Base-by-base conservation (phyloP, 805 yeast species). In the Pichia gijzeniarum region DNA sequence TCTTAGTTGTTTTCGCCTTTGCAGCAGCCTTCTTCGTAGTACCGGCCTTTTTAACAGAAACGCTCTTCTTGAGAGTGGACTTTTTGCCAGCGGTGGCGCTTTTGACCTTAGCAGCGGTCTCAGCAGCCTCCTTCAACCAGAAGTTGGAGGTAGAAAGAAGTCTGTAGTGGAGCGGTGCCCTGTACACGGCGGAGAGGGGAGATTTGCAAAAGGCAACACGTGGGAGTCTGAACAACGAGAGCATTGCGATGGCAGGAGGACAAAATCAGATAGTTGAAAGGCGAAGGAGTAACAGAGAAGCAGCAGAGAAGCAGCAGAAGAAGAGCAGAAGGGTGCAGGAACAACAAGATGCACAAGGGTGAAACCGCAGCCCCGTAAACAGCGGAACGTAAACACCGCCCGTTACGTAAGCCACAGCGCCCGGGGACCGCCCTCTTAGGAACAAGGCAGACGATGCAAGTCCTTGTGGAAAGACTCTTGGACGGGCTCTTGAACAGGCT, bases 101-200 rank as follows among this genome's bases (percentile, higher is more conserved):
- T n/a, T 35, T 22, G 9, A 19, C 34, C 22, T 18, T 8, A 30
- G 38, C 19, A 3, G 18, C 17, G n/a, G 27, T 28, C 18, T 41
- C 30, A 1, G 45, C 35, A 14, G 47, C 42, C 22, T 40, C 49
- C 44, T 52, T 47, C 22, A 53, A 43, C 28, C 39, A 45, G n/a
- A 44, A 32, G 10, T 49, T 13, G 8, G 53, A 39, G 20, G 46
- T 31, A 18, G 48, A 37, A 18, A 54, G 43, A 1, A 51, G 40
- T 21, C 40, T 35, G 2, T n/a, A 3, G 31, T 36, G 45, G 19
- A 17, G 20, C 16, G 19, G 14, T 8, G 5, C n/a, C 13, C 12
- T 5, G 40, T 22, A 3, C 16, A 17, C n/a, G 43, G 14, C 28
- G 28, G 28, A 25, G 28, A 25, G 28, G 28, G 28, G 28, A 4